Base-by-base conservation (phyloP, 345 rosid species). In the Dipteronia sinensis region DNA sequence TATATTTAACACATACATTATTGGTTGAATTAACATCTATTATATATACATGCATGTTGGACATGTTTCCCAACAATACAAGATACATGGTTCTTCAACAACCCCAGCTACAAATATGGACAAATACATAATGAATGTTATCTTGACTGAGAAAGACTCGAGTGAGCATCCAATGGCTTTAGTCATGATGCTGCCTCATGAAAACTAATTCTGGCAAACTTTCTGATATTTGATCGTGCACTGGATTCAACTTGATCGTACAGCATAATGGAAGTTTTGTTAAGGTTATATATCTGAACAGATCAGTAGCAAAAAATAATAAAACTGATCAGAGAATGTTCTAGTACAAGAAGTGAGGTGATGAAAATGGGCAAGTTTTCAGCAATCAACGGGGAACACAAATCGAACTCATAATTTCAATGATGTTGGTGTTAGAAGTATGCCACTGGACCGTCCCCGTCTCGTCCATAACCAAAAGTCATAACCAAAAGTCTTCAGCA, bases 81-180 rank as follows among this genome's bases (percentile, higher is more conserved):
- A 31, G 19, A 56, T 42, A 9, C 38, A 9, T 71, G 20, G 22
- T 44, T 29, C 23, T 6, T 16, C 25, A 29, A 74, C 38, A 47
- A 22, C 56, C 42, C 62, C 51, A 51, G 51, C 29, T 34, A 19
- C 71, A 31, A n/a, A 66, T 44, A 53, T 65, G 71, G 71, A 75
- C 78, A 75, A 65, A 65, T 34, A 4, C 4, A 65, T 34, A 34
- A 75, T 75, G 42, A 64, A 66, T 69, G 72, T 6, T 34, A 31
- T 38, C 69, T 75, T 75, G 78, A 75, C 78, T 34, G 38, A 1
- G 6, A n/a, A 44, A 64, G 44, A 10, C 27, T 17, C 17, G 11
- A 38, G n/a, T 20, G 69, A 75, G 78, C 66, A 75, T 75, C 78
- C 78, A 65, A 75, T 65, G 65, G 3, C 46, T 51, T 62, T 44